Base-by-base conservation (phyloP, 2,329 filamentous ascomycete genomes). In the Talaromyces funiculosus region DNA sequence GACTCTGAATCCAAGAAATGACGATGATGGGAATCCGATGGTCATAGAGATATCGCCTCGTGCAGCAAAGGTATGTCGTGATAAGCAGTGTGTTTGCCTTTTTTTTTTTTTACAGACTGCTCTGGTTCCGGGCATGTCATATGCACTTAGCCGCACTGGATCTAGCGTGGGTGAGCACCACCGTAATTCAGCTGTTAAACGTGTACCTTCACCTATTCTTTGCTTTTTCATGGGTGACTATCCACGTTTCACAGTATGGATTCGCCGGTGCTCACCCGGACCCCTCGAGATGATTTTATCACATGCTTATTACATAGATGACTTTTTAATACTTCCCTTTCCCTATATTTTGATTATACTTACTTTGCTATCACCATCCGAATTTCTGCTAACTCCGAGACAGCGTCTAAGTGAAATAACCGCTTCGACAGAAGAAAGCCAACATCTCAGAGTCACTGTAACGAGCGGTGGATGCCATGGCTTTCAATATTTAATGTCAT, bases 391-490 rank as follows among this genome's bases (percentile, higher is more conserved):
- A 59, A 60, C 14, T 51, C 38, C 37, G 18, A 49, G 37, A 61
- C 65, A 80, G 73, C 89, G 92, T 37, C 85, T 97, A 33, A 82
- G 84, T 61, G 83, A 90, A 65, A 96, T 94, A 64, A 92, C 90
- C 73, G 64, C 73, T 66, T 62, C 80, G 63, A 61, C 58, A 53
- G 70, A 75, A 60, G 73, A 74, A 61, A 95, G 96, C 72, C 90
- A 96, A 33, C 90, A 92, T 24, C 83, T 99, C n/a, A 90, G 93
- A 57, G 90, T 99, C 66, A 88, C 90, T 63, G 92, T 99, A 61
- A 92, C 96, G 71, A 91, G 89, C 60, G 94, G 94, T 64, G 94
- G 94, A 60, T 99, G 94, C 74, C 94, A 99, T 76, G 94, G 94
- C 54, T 99, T 99, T 75, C 94, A 99, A 73, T 99, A 99, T 72